phyloP scores from a whole-genome alignment of 2,329 filamentous ascomycete genomes.

The Colletotrichum horii region DNA sequence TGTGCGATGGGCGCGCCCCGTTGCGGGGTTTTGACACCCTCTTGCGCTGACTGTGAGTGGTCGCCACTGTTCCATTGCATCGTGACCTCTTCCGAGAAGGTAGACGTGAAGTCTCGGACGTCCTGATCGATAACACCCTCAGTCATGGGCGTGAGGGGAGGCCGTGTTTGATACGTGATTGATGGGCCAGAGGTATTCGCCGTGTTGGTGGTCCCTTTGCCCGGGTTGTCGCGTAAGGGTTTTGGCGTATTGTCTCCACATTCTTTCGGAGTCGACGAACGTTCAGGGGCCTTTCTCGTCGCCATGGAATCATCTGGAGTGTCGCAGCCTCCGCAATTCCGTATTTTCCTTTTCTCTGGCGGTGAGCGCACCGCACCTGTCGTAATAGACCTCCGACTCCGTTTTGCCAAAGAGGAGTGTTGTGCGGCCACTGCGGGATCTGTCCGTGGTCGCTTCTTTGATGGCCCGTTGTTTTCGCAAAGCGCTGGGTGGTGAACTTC shows the following conservation, averaged over 20 bases:
- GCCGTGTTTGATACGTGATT: not conserved
- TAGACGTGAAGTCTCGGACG: not conserved
- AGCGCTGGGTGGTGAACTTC: too few relatives aligned
- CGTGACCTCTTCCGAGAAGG: not conserved
- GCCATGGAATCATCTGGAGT: not conserved
- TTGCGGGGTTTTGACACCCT: not conserved
- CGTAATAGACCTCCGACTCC: not conserved
- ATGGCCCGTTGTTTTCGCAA: not conserved
- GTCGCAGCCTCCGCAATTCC: not conserved
- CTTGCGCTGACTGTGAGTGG: not conserved
- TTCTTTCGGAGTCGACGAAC: not conserved
- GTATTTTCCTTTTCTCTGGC: not conserved
- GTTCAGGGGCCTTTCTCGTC: not conserved
- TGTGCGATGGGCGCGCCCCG: not conserved
- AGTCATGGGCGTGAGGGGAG: not conserved
- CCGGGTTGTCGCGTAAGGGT: not conserved
- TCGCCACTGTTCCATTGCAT: not conserved
- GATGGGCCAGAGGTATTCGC: not conserved
- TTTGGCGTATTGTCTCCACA: not conserved
- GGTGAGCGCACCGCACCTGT: not conserved
- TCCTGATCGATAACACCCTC: not conserved
- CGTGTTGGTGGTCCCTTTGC: not conserved
- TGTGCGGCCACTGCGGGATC: not conserved
- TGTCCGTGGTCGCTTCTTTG: not conserved
- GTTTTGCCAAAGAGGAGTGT: not conserved